Evolutionary conservation across 495 filamentous ascomycete species (phyloP), one percentile per base, ranked within the genome.

Genomic region (Podospora comata): DNA sequence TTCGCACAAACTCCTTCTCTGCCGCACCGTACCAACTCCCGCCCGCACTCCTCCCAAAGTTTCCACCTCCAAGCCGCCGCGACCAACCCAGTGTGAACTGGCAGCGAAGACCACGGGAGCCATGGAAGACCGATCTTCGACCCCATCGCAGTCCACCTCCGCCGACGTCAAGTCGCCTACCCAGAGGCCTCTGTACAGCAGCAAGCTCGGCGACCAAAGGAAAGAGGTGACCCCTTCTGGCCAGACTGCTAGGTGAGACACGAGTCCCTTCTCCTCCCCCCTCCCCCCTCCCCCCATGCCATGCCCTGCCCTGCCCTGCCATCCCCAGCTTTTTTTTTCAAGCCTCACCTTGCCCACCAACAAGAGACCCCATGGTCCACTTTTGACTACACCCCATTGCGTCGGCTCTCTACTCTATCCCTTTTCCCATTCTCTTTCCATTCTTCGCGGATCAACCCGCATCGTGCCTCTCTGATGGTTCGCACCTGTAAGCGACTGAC

Each of bases 41-140:
- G 68, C 71, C 65, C 72, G 66, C 71, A 72, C 70, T 72, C 68
- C 73, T 70, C 74, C 71, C 68, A 74, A 74, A 75, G 69, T 75
- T 70, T 74, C 70, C 69, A 75, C 39, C 39, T 6, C 5, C 67
- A 77, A 73, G 68, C 70, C 72, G 68, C 70, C 72, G 72, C 69
- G 58, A 74, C 72, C 65, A n/a, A 55, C 58, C 58, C 64, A 60
- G 62, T 68, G 65, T 68, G 71, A 69, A 70, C 73, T 67, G 67
- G 73, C 55, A 4, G 23, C 72, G 71, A 62, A 28, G 7, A 32
- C 5, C 54, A 20, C 54, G 39, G 63, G 63, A 71, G 75, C 71
- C 63, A 79, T 79, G 77, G 77, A 78, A 68, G 76, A 74, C 69
- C 76, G 77, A 69, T 74, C 73, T 58, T 63, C 73, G 27, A 71